Evolutionary conservation across 495 filamentous ascomycete species (phyloP), one percentile per base, ranked within the genome.

Genomic region (Penicillium mononematosum): DNA sequence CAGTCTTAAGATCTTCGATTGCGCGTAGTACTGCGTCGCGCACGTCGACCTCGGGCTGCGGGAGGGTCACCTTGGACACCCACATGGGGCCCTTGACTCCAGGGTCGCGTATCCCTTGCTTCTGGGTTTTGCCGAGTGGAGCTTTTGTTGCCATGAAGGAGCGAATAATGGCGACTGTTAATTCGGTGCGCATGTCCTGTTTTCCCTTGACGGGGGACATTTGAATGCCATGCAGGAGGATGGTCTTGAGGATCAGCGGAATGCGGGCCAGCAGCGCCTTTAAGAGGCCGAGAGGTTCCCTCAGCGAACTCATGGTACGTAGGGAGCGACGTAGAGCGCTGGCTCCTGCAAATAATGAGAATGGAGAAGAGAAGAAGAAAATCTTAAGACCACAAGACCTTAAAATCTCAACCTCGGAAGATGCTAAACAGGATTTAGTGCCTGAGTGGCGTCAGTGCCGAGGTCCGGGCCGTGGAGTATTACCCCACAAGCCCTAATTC

Each of bases 61-160:
- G 79, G 24, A 90, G 70, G 0, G 75, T 78, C 34, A 86, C 82
- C 43, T 84, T 88, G 51, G 82, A 85, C 34, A 96, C 75, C 92
- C 92, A 96, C 63, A 94, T 84, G 31, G 79, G 81, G 4, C 89
- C 90, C 64, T 91, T 90, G 63, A 95, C 76, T 7, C 83, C 84
- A 0, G 83, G 83, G 31, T 88, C 88, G 48, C 76, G 80, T 43
- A 80, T 65, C 5, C 83, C 80, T 32, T 80, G 60, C n/a, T 73
- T 74, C 67, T 98, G 93, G 36, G 79, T 70, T 54, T 84, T 80
- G 36, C 82, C 74, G 22, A 96, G 69, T 9, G 85, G 72, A 11
- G 59, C 25, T 0, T 59, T 63, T 5, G 71, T 70, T 12, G 66
- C 73, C 38, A 91, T 69, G 61, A 88, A 81, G 0, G 83, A 78